Base-by-base conservation (phyloP, 805 yeast species). In the Zygosaccharomyces bisporus region DNA sequence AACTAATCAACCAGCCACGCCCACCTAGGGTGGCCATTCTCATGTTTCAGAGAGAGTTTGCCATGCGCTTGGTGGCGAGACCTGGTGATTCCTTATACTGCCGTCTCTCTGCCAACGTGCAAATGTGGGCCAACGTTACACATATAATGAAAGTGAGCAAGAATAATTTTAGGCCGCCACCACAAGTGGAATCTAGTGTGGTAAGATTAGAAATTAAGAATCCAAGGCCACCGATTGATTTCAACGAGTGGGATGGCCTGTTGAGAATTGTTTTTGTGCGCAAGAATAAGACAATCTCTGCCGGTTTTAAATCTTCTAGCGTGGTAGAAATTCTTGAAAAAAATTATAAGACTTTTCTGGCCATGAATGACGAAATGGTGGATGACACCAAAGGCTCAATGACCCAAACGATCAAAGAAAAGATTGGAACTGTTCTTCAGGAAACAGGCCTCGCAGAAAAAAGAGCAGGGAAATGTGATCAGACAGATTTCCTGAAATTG, bases 81-180 rank as follows among this genome's bases (percentile, higher is more conserved):
- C 98, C 99, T 0, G 99, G 99, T n/a, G 98, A 93, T 56, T 67
- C 87, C 1, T 72, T 93, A 31, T 93, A 91, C 70, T 89, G 96
- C 67, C 78, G 99, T 59, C 74, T 93, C 43, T 84, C 95, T 24
- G 98, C 96, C 23, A 93, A 93, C 61, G 98, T 93, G 1, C 99
- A 93, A 62, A 91, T 93, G 98, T 93, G 98, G 97, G 96, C 97
- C n/a, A 87, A 87, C 53, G 97, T 93, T 12, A 89, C 95, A 6
- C 99, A 93, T 64, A 86, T 93, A 43, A 93, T 93, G 99, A 93
- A 93, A 67, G 99, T 93, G 23, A 98, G 98, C 18, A 85, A 81
- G 62, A 93, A 93, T 63, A 93, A 93, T 61, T 93, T 93, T 73
- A 76, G 96, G 56, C 99, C 99, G 18, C 99, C 99, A 8, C 99